Percentiles rank a stretch among this genome's conserved stretches.
Evolutionary conservation across 208 protist genomes (phyloP).

Genomic region (Crithidia mellificae): DNA sequence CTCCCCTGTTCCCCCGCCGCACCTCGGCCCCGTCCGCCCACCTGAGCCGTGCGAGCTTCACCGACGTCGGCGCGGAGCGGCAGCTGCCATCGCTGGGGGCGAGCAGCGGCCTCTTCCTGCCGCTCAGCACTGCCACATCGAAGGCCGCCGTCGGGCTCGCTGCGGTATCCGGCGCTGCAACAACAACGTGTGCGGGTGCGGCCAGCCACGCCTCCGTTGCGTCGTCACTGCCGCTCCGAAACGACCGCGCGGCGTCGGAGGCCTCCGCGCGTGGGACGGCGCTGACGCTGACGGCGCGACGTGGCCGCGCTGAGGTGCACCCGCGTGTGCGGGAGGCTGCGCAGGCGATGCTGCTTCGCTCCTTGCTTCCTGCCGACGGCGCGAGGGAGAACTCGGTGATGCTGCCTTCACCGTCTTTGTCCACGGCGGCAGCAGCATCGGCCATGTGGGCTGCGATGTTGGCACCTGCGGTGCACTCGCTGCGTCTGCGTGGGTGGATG

Average conservation of each 20-base stretch:
- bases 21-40: neutral
- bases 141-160: neutral
- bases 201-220: neutral
- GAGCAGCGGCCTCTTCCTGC: slow-evolving; percentile 1
- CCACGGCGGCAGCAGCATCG: too few species aligned
- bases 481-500: slow-evolving; percentile 26
- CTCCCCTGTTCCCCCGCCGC: neutral
- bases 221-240: neutral
- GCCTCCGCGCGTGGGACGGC: neutral
- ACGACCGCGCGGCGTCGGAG: neutral
- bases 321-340: slow-evolving; percentile 5
- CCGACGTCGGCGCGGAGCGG: neutral
- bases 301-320: neutral
- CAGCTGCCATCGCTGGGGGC: neutral
- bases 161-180: too few species aligned
- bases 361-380: neutral
- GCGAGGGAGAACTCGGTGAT: neutral
- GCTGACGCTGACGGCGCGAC: neutral
- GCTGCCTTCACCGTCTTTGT: too few species aligned
- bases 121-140: neutral
- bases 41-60: neutral
- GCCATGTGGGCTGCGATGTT: slow-evolving; percentile 4
- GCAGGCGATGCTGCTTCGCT: neutral
- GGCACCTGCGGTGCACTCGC: slow-evolving; percentile 12
- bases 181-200: too few species aligned